Base-by-base conservation (phyloP, 202 grass and related monocot genomes). In the Elaeis oleifera region DNA sequence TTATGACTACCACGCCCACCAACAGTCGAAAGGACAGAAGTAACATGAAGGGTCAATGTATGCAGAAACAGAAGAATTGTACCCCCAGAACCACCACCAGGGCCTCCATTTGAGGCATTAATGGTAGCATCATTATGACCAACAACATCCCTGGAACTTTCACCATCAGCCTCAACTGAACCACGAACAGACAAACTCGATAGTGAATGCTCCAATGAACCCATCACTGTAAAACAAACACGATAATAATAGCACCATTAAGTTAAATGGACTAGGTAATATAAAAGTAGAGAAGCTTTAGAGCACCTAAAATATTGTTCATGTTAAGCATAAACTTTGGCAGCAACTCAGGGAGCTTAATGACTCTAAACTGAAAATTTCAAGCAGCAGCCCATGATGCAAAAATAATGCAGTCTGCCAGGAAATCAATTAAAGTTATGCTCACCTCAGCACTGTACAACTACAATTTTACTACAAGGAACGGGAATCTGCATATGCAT, bases 41-140 rank as follows among this genome's bases (percentile, higher is more conserved):
- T 74, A 44, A 90, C 70, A 0, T 75, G 78, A 75, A 90, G 71
- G 44, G 67, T 82, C 59, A 99, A 72, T 61, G 77, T 76, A 71
- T 57, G 88, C 53, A 99, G 75, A 82, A 99, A 94, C 32, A 99
- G 83, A 84, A 99, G 88, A 72, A 99, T 81, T 49, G 95, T 94
- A 54, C 95, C 95, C 17, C 95, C 95, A 58, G 95, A 89, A 63
- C 95, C 95, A 86, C 95, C 95, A 66, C 95, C 95, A 28, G 80
- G 83, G 59, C 79, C 87, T 79, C 79, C 80, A 73, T 81, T 60
- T 9, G 75, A 74, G 39, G 44, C 23, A 81, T 86, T 84, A 76
- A 71, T 71, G 11, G 58, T 27, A 61, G 65, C 64, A 67, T 68
- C 73, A 68, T 14, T 44, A 44, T 44, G 36, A 44, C 36, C 36